Conservation (phyloP, 805 yeast species). For the Pichia exigua region DNA sequence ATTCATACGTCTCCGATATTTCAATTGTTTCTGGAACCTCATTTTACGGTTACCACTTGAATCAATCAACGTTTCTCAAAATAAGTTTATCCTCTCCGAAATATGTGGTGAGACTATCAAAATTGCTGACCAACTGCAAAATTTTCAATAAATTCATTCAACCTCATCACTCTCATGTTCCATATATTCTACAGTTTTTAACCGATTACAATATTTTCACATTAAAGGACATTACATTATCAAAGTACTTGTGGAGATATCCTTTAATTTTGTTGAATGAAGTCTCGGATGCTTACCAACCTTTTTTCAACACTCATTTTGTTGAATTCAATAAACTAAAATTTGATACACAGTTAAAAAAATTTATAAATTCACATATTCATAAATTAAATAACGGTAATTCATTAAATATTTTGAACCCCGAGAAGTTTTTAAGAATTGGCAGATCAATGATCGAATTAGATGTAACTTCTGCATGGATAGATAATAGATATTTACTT, state of each 20-base stretch:
- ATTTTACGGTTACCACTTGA: slow-evolving; percentile 75
- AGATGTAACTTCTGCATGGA: slow-evolving; percentile 56
- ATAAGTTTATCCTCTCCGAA: slow-evolving; percentile 60
- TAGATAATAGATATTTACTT: slow-evolving; percentile 45
- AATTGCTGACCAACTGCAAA: slow-evolving; percentile 38
- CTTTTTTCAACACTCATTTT: slow-evolving; percentile 20
- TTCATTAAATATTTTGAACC: slow-evolving; percentile 25
- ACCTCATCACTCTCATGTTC: slow-evolving; percentile 75
- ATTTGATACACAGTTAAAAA: slow-evolving; percentile 27
- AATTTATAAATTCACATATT: slow-evolving; percentile 23
- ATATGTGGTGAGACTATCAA: slow-evolving; percentile 45
- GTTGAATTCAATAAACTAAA: slow-evolving; percentile 19
- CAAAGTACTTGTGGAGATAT: slow-evolving; percentile 42
- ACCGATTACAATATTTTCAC: slow-evolving; percentile 81
- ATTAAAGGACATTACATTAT: slow-evolving; percentile 63
- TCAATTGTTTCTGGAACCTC: slow-evolving; percentile 67
- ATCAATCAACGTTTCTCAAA: slow-evolving; percentile 58
- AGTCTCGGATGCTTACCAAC: slow-evolving; percentile 11
- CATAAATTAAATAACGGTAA: slow-evolving; percentile 3
- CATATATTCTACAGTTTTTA: slow-evolving; percentile 67
- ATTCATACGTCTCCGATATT: slow-evolving; percentile 45
- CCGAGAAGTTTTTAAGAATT: slow-evolving; percentile 37
- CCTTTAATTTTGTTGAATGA: slow-evolving; percentile 33
- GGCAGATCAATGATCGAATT: slow-evolving; percentile 63
- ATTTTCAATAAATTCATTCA: slow-evolving; percentile 34